These are phyloP conservation scores for Xylaria multiplex DNA, from an alignment of 2,329 filamentous ascomycete genomes.

Conservation along the genomic window DNA sequence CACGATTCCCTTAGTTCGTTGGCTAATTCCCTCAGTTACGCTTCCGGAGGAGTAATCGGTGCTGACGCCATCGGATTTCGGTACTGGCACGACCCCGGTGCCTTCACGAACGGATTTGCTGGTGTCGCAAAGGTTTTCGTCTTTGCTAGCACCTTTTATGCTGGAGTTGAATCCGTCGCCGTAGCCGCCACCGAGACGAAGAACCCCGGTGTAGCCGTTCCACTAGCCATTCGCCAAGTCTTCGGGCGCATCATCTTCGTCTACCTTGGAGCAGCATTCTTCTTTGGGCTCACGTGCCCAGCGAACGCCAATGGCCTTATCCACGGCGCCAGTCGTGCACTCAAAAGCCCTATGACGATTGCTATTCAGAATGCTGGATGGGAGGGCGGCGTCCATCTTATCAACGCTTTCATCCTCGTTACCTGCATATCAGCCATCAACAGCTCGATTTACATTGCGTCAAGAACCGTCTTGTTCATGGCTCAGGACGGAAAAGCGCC, in stretches of 20 bases:
- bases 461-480: slow-evolving; percentile 79
- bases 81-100: slow-evolving; percentile 77
- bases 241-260: slow-evolving; percentile 71
- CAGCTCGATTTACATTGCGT: slow-evolving; percentile 80
- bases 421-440: slow-evolving; percentile 79
- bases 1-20: background rate
- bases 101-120: slow-evolving; percentile 75
- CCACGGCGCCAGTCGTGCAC: slow-evolving; percentile 68
- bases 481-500: slow-evolving; percentile 78
- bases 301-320: slow-evolving; percentile 73
- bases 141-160: slow-evolving; percentile 76
- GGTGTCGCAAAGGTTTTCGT: slow-evolving; percentile 74
- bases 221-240: slow-evolving; percentile 67
- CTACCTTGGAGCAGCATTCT: slow-evolving; percentile 76
- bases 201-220: slow-evolving; percentile 66
- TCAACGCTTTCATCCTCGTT: slow-evolving; percentile 80
- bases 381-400: slow-evolving; percentile 76
- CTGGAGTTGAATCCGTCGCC: slow-evolving; percentile 69
- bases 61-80: slow-evolving; percentile 71
- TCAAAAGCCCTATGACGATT: slow-evolving; percentile 78
- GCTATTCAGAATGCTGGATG: slow-evolving; percentile 79
- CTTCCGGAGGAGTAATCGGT: slow-evolving; percentile 72
- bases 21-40: slow-evolving; percentile 58
- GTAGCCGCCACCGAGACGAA: slow-evolving; percentile 70
- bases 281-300: slow-evolving; percentile 79